Evolutionary conservation across 768 basidiomycete species (phyloP).

Genomic region (Leccinum broughii): DNA sequence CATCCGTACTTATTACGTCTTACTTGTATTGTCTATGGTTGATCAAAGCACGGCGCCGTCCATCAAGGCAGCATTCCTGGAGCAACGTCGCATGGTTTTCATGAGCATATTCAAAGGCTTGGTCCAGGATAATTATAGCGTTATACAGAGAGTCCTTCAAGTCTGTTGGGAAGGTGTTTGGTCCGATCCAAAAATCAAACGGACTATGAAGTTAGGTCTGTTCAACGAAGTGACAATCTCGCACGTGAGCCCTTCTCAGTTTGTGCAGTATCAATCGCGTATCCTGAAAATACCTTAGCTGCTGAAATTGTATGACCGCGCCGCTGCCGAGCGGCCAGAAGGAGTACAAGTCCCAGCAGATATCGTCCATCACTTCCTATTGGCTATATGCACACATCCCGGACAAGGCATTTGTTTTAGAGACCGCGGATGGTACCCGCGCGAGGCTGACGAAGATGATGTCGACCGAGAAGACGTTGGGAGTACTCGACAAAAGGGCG

Average conservation of each 20-base stretch:
- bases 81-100: conserved; percentile 68
- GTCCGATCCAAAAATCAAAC: conserved; percentile 71
- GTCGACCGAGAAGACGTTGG: conserved; percentile 40
- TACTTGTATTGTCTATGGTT: conserved; percentile 75
- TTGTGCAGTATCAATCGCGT: not conserved
- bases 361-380: conserved; percentile 82
- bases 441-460: conserved; percentile 50
- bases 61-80: conserved; percentile 65
- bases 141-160: conserved; percentile 68
- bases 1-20: conserved; percentile 74
- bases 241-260: conserved; percentile 47
- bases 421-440: conserved; percentile 89
- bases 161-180: conserved; percentile 76
- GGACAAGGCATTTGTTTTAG: conserved; percentile 85
- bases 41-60: conserved; percentile 45
- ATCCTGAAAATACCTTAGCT: conserved; percentile 43
- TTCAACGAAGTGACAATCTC: conserved; percentile 68
- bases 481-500: conserved; percentile 33
- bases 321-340: conserved; percentile 45
- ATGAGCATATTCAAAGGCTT: conserved; percentile 74
- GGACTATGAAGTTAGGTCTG: conserved; percentile 66
- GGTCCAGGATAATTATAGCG: conserved; percentile 59
- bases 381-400: conserved; percentile 78
- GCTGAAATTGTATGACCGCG: conserved; percentile 71
- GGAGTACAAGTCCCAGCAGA: conserved; percentile 68